Evolutionary conservation across 2,329 filamentous ascomycete genomes (phyloP).

Genomic region (Beauveria bassiana): DNA sequence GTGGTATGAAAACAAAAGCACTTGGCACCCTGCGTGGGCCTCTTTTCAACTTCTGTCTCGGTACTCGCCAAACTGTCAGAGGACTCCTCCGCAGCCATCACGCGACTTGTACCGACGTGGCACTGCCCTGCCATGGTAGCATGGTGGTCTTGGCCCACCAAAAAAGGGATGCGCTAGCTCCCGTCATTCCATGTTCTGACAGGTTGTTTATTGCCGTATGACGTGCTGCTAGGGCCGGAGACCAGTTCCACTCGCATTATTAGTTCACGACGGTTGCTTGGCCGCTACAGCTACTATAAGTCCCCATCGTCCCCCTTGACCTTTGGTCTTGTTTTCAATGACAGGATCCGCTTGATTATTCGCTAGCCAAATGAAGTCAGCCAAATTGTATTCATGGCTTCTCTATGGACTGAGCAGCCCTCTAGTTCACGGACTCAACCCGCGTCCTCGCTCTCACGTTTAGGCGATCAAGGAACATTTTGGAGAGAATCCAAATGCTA

Average conservation of each 20-base stretch:
- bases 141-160: background rate
- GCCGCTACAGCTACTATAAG: background rate
- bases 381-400: background rate
- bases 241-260: background rate
- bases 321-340: too few species aligned
- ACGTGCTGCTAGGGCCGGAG: background rate
- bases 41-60: too few species aligned
- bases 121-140: too few species aligned
- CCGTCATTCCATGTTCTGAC: background rate
- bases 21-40: too few species aligned
- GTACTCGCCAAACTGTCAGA: too few species aligned
- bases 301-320: background rate
- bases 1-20: too few species aligned
- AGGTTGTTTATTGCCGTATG: background rate
- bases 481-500: conserved; percentile 2
- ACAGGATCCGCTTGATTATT: background rate
- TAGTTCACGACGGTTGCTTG: background rate
- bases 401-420: background rate
- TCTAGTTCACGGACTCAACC: background rate
- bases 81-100: too few species aligned
- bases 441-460: background rate
- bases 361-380: background rate
- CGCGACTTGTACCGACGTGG: too few species aligned
- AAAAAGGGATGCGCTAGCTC: background rate
- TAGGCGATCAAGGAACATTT: background rate